Evolutionary conservation across 768 basidiomycete species (phyloP).

Genomic region (Hericium rajendrae): DNA sequence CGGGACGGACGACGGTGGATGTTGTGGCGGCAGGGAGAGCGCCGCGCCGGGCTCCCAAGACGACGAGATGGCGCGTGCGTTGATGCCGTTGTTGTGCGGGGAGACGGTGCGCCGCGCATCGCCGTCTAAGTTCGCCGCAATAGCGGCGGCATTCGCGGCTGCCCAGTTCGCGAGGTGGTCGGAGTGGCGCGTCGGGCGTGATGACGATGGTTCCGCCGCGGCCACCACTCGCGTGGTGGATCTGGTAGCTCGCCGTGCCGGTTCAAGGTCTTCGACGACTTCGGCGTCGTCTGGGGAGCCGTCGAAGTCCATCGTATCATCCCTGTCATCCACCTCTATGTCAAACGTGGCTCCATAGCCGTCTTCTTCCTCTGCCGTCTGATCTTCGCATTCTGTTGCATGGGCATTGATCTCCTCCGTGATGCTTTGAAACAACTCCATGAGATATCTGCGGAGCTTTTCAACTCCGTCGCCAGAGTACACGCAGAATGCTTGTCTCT

Average conservation of each 20-base stretch:
- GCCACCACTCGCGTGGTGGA: slow-evolving; percentile 2
- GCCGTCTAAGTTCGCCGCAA: no score
- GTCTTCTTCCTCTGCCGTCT: slow-evolving; percentile 32
- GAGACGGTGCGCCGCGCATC: background rate
- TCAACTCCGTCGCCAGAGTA: slow-evolving; percentile 89
- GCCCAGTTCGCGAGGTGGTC: no score
- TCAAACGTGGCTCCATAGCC: slow-evolving; percentile 21
- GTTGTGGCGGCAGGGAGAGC: background rate
- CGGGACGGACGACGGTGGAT: background rate
- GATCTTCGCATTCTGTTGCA: slow-evolving; percentile 40
- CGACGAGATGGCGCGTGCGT: background rate
- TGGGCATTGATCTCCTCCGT: slow-evolving; percentile 45
- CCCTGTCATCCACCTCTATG: slow-evolving; percentile 28
- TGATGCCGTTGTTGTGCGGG: background rate
- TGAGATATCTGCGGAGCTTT: slow-evolving; percentile 72
- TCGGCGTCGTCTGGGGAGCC: slow-evolving; percentile 3
- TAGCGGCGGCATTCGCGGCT: no score
- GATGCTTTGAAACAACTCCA: slow-evolving; percentile 65
- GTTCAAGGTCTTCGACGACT: slow-evolving; percentile 1
- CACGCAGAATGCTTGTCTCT: slow-evolving; percentile 89
- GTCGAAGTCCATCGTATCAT: background rate
- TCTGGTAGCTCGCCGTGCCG: no score
- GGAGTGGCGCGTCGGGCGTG: no score
- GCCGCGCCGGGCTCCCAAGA: slow-evolving; percentile 1
- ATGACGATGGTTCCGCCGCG: background rate